Percentiles rank a stretch among this genome's conserved stretches.
Evolutionary conservation across 306 rosid species (phyloP).

Genomic region (Styphnolobium japonicum): DNA sequence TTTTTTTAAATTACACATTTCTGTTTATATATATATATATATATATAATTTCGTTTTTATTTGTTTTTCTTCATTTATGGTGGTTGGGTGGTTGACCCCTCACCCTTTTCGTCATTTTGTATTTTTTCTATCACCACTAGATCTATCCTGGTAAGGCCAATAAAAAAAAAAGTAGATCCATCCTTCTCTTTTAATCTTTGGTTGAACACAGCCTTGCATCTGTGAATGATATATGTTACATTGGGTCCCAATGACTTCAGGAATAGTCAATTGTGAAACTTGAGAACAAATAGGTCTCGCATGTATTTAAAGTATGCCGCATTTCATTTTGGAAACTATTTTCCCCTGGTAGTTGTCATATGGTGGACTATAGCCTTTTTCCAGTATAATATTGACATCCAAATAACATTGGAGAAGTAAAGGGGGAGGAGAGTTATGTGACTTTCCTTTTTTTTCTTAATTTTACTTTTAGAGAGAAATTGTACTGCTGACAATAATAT

Average conservation of each 20-base stretch:
- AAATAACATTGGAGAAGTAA: neutral
- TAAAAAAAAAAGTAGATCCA: neutral
- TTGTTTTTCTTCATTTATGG: neutral
- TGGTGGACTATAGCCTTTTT: neutral
- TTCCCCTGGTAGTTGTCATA: neutral
- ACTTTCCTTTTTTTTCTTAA: neutral
- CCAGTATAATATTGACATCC: neutral
- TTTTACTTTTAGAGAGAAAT: neutral
- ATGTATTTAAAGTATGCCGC: neutral
- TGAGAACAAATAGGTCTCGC: neutral
- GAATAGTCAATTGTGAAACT: neutral
- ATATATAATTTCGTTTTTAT: neutral
- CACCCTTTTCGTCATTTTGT: neutral
- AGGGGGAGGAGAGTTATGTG: neutral
- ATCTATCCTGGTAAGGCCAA: neutral
- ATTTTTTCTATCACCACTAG: neutral
- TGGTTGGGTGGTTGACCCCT: neutral
- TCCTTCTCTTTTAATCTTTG: neutral
- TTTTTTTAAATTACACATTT: neutral
- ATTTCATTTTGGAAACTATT: constrained; percentile 1
- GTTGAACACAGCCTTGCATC: neutral
- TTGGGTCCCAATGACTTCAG: neutral
- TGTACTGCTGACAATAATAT: neutral
- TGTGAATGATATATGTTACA: neutral
- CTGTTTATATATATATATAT: neutral